Evolutionary conservation across 1,284 basidiomycete species (phyloP), one percentile per base, ranked within the genome.

Genomic region (Salmacisia buchloeana): DNA sequence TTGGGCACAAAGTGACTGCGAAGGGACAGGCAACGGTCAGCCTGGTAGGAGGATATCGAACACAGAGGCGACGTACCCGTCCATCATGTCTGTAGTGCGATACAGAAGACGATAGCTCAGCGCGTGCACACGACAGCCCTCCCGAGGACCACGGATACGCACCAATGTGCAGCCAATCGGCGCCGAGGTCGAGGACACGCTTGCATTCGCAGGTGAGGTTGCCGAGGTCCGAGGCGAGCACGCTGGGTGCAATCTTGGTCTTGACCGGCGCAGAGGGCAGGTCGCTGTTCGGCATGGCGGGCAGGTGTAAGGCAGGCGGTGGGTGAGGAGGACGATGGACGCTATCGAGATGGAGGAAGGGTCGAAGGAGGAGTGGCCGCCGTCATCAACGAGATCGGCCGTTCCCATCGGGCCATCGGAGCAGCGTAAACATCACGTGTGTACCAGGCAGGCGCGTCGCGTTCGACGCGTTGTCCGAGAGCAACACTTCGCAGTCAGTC

Each of bases 61-160:
- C 2, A 21, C 27, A n/a, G n/a, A n/a, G n/a, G n/a, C n/a, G n/a
- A 41, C 63, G 34, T 34, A 59, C 61, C 63, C 58, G 45, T 68
- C 62, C 65, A 68, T 69, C 36, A 69, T 62, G 39, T 60, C 60
- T 76, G 25, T 6, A 59, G 43, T 5, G 12, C 21, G 29, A 25
- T 21, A 57, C 34, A 21, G 25, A 39, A 41, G 2, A 41, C 13
- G 25, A 34, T 31, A 81, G 86, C 68, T 68, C 90, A 92, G 92
- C 93, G 96, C 96, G 76, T 96, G 92, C 63, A 94, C 85, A 92
- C 93, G 96, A 88, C 45, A 92, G 92, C 36, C 94, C 92, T 70
- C 87, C 86, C 74, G 88, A 87, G 69, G 94, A 86, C 96, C 92
- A 74, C 87, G 87, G 62, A 87, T 29, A 64, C 70, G 38, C 43